A percentile compares a stretch with the other conserved stretches of the same genome.
These are phyloP conservation scores for Tetramitus jugosus DNA, from an alignment of 208 protist genomes.

Conservation along the genomic window DNA sequence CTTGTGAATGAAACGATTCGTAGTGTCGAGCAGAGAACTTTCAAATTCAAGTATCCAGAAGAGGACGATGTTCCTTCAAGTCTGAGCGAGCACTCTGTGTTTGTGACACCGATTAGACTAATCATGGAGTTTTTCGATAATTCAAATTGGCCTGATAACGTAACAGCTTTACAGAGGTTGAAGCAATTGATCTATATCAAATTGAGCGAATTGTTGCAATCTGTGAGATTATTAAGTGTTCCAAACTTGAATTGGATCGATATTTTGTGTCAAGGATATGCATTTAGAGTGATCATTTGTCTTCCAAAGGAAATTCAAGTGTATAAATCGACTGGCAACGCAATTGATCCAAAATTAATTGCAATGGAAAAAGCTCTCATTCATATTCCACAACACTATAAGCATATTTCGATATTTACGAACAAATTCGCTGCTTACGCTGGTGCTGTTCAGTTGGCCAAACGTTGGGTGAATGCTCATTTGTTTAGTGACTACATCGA, in stretches of 20 bases:
- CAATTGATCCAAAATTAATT: background rate
- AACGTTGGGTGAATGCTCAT: background rate
- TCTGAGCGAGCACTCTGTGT: too few species aligned
- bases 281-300: background rate
- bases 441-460: background rate
- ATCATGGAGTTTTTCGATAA: background rate
- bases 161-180: background rate
- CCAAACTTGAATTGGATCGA: conserved; percentile 10
- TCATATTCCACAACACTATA: background rate
- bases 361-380: background rate
- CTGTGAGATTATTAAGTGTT: background rate
- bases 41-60: too few species aligned
- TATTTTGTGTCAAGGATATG: background rate
- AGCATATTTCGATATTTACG: background rate
- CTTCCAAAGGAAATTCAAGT: background rate
- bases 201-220: background rate
- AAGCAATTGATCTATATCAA: conserved; percentile 17
- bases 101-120: background rate
- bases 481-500: background rate
- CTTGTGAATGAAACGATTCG: too few species aligned
- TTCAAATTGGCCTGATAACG: conserved; percentile 5
- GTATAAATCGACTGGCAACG: background rate
- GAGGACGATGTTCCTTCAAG: too few species aligned
- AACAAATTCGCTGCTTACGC: background rate
- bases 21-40: too few species aligned